Evolutionary conservation across 1,284 basidiomycete species (phyloP), one percentile per base, ranked within the genome.

Genomic region (Cystobasidium sp.): DNA sequence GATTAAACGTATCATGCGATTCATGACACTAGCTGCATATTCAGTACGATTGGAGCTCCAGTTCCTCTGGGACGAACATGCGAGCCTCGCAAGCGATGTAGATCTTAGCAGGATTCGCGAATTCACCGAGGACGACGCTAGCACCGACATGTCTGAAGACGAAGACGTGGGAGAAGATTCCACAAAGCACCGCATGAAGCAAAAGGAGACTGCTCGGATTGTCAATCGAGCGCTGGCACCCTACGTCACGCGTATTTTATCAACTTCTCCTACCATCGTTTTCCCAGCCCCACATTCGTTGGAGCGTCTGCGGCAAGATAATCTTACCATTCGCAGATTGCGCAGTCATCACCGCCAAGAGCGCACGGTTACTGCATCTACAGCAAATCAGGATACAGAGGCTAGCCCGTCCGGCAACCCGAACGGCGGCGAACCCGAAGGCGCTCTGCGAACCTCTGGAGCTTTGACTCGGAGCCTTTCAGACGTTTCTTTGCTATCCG

Each of bases 41-140:
- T 94, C 97, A 81, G 84, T 98, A 80, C 94, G 94, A 81, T 87
- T 98, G 78, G 97, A 99, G 84, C 93, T 92, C 0, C 91, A 93
- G 80, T 86, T 99, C 20, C 96, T 94, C 89, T 93, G 92, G 81
- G 96, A 99, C 82, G 93, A 92, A 62, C 88, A 75, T 31, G 66
- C 67, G 9, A 64, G 51, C 39, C 62, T 73, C 37, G 18, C 63
- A 20, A 44, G 44, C 20, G 61, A n/a, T 39, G 18, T 39, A 16
- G 55, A 67, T 18, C 67, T 64, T 24, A 39, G 20, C 20, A 44
- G 44, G 43, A 47, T 62, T 43, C 76, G 59, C 16, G 73, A 65
- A 43, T 62, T 65, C 20, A 41, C 47, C 10, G 68, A 75, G 20
- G 72, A 74, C 14, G 71, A 68, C 7, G 52, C 62, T 24, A 59